phyloP scores from a whole-genome alignment of 208 protist species.

The Leishmania tarentolae region DNA sequence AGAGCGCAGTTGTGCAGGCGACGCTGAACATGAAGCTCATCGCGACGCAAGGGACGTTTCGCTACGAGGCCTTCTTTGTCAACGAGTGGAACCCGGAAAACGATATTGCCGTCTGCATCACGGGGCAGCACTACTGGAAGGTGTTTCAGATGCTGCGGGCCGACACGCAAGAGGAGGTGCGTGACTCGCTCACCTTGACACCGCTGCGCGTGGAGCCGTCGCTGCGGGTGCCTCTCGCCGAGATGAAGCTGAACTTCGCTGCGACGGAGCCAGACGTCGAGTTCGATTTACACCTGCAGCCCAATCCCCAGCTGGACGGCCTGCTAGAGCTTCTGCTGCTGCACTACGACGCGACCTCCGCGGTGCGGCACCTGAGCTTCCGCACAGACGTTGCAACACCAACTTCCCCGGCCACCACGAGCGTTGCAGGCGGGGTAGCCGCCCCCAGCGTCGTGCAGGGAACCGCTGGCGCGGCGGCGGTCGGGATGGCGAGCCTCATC shows the following conservation, averaged over 20 bases:
- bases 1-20: conserved; percentile 56
- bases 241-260: conserved; percentile 64
- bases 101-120: conserved; percentile 80
- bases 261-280: conserved; percentile 67
- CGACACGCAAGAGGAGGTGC: conserved; percentile 47
- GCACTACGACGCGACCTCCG: conserved; percentile 75
- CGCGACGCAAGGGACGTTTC: conserved; percentile 74
- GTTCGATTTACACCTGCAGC: conserved; percentile 46
- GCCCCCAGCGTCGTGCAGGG: background rate
- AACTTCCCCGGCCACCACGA: background rate
- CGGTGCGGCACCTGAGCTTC: conserved; percentile 54
- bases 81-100: conserved; percentile 89
- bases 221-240: conserved; percentile 49
- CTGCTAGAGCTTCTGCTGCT: conserved; percentile 76
- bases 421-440: conserved; percentile 1
- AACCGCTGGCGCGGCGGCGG: background rate
- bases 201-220: conserved; percentile 53
- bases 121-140: conserved; percentile 86
- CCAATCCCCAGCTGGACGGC: conserved; percentile 68
- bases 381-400: conserved; percentile 26
- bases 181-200: conserved; percentile 63
- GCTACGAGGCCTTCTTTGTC: conserved; percentile 78
- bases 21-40: conserved; percentile 64
- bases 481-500: background rate
- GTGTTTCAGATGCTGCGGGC: conserved; percentile 66